Evolutionary conservation across 352 stramenopile species (phyloP), one percentile per base, ranked within the genome.

Genomic region (Globisporangium recalcitrans): DNA sequence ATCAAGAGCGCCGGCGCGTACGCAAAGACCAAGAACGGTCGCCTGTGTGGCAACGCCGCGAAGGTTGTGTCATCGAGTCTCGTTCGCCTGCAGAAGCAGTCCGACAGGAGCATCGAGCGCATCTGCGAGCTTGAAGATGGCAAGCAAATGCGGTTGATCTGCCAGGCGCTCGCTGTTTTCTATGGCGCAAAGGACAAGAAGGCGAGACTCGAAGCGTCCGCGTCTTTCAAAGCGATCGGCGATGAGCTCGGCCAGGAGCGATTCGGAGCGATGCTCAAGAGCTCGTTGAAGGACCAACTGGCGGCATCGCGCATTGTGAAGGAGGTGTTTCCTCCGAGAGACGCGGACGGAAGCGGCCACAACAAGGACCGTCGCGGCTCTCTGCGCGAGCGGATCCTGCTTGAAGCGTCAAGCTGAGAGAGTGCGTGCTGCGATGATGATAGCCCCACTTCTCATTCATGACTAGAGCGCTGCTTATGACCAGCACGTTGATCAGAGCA

Each of bases 11-110:
- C 60, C 22, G 63, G 80, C 2, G 51, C 55, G 13, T 89, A 84
- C 53, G 79, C 81, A 1, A 60, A 54, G 48, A 90, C 65, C 67
- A 90, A 90, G 67, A 90, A 78, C 58, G 67, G 58, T 32, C 86
- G 87, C 14, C 34, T 92, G 14, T 82, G 80, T 19, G 76, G 68
- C 5, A 66, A 70, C 9, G 80, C 80, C 14, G 80, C 80, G 22
- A 63, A 59, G 29, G 48, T 85, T 44, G 77, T 88, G 21, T 70
- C 77, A 0, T 59, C 62, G 9, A 74, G 64, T 60, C 59, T 87
- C 11, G 10, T 58, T 46, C 67, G 53, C 1, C 59, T 85, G 19
- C 54, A 71, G 14, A 48, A 22, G 0, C 63, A 67, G 29, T 8
- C 38, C 1, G 14, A 32, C 16, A 57, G 42, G 42, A 61, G 64